These are phyloP conservation scores for Agastache rugosa DNA, from an alignment of 257 asterid genomes.

Conservation along the genomic window DNA sequence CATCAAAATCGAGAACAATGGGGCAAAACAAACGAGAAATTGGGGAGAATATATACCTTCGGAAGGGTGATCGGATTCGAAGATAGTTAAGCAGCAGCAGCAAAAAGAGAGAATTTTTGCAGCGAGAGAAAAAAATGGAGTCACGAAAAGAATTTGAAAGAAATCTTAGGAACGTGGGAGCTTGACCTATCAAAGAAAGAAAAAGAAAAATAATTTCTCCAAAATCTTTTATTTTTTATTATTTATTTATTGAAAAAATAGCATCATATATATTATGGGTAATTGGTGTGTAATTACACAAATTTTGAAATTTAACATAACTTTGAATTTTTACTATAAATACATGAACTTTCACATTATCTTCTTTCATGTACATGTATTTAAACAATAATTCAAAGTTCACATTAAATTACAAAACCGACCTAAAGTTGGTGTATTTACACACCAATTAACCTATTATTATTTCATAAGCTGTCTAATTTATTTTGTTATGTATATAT, in stretches of 20 bases:
- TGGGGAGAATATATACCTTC: not conserved
- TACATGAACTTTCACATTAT: too few relatives aligned
- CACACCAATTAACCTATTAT: too few relatives aligned
- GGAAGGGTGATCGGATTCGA: not conserved
- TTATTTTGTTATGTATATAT: too few relatives aligned
- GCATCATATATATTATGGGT: too few relatives aligned
- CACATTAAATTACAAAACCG: too few relatives aligned
- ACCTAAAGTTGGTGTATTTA: too few relatives aligned
- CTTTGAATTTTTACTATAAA: too few relatives aligned
- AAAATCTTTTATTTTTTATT: not conserved
- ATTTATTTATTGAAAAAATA: not conserved
- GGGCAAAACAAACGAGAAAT: not conserved
- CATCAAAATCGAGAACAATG: not conserved
- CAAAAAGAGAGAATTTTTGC: not conserved
- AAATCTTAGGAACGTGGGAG: not conserved
- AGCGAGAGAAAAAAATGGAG: not conserved
- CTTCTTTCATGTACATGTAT: too few relatives aligned
- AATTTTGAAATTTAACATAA: too few relatives aligned
- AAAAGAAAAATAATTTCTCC: not conserved
- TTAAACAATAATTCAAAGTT: too few relatives aligned
- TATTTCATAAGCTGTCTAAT: too few relatives aligned
- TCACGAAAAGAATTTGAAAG: not conserved
- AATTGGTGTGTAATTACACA: too few relatives aligned
- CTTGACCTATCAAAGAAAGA: not conserved
- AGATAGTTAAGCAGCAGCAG: not conserved